These are phyloP conservation scores for Astragalus membranaceus DNA, from an alignment of 306 rosid genomes.

Conservation along the genomic window DNA sequence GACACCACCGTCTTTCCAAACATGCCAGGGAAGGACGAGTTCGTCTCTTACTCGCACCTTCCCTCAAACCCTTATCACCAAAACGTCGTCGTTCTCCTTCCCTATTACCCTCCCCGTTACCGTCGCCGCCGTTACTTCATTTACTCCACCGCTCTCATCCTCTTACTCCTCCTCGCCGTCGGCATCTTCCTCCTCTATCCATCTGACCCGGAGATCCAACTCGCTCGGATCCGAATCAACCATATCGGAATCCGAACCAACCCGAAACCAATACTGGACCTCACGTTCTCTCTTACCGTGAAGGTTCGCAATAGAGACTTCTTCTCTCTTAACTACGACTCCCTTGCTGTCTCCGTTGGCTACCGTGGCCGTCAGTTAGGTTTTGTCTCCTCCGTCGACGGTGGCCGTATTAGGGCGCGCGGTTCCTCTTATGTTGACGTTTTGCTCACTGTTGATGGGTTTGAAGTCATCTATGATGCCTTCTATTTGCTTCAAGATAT, in stretches of 20 bases:
- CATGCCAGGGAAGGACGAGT: constrained; percentile 41
- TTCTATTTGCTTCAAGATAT: constrained; percentile 72
- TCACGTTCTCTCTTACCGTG: constrained; percentile 55
- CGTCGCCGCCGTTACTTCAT: constrained; percentile 6
- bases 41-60: constrained; percentile 38
- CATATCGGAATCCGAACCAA: constrained; percentile 39
- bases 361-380: constrained; percentile 73
- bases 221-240: constrained; percentile 51
- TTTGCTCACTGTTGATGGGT: constrained; percentile 53
- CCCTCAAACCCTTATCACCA: constrained; percentile 24
- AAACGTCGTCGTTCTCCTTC: constrained; percentile 63
- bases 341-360: constrained; percentile 51
- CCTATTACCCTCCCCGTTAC: constrained; percentile 24
- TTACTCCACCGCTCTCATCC: not conserved
- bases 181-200: constrained; percentile 54
- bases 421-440: constrained; percentile 59
- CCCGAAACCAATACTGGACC: constrained; percentile 46
- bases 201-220: constrained; percentile 53
- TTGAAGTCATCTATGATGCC: constrained; percentile 59
- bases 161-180: constrained; percentile 39
- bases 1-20: not conserved
- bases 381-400: constrained; percentile 35
- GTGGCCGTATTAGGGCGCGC: constrained; percentile 57
- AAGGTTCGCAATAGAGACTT: constrained; percentile 57
- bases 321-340: constrained; percentile 57